Base-by-base conservation (phyloP, 23 red algal genomes). In the Pyropia haitanensis region DNA sequence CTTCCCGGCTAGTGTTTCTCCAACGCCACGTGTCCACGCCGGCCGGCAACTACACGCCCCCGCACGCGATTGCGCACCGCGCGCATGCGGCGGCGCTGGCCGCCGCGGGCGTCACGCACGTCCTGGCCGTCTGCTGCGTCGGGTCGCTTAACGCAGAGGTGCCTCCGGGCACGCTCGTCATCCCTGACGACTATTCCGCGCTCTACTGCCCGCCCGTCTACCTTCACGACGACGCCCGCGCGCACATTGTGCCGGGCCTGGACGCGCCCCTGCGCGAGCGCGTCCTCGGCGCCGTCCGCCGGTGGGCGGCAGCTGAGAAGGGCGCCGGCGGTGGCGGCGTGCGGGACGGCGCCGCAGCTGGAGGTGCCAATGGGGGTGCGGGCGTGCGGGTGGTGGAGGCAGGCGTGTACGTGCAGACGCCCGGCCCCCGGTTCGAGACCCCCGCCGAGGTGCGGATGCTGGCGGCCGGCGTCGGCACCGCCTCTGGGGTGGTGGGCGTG, bases 351-450 rank as follows among this genome's bases (percentile, higher is more conserved):
- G 10, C 20, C 17, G 18, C 19, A 0, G 3, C 39, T 46, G 39
- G 32, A 18, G 7, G 34, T 6, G 17, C 18, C 20, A 6, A 48
- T n/a, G n/a, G n/a, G n/a, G n/a, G n/a, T 5, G 14, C 21, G 13
- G 61, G 22, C 30, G 58, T 48, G 7, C 46, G 66, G 6, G 58
- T 34, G 31, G 51, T 50, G 39, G 54, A 8, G 32, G 14, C 9
- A 1, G 53, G 54, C 2, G 24, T 79, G 31, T 98, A 98, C 58
- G 86, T 98, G 10, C 94, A 98, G 55, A 98, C 94, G 18, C 31
- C 61, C 24, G 94, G 94, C 18, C 94, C 94, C 14, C 81, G 94
- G 33, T 98, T 98, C 75, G 94, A 98, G 70, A 98, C 94, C 14
- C 71, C 78, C 9, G 80, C 86, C n/a, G 94, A 98, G 73, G 76